These are phyloP conservation scores for Picea sitchensis DNA, from an alignment of 75 land plant species.

Conservation along the genomic window DNA sequence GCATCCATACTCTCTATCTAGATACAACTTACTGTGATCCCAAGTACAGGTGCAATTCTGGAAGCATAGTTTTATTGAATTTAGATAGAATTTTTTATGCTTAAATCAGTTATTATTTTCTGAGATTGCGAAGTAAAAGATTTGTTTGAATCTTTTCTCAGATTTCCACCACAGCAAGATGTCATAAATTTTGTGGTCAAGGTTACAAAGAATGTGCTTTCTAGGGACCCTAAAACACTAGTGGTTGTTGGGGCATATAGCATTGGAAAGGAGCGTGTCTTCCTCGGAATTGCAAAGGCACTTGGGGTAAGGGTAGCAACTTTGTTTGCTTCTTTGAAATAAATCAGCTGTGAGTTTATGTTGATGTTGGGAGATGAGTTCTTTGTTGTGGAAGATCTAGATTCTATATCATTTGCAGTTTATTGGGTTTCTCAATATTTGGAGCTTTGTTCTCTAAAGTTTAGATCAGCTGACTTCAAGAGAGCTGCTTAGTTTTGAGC, in stretches of 20 bases:
- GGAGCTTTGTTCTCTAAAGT: background rate
- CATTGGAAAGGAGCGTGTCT: slow-evolving; percentile 81
- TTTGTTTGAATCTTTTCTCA: slow-evolving; percentile 14
- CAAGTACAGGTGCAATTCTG: slow-evolving; percentile 39
- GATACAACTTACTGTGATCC: slow-evolving; percentile 84
- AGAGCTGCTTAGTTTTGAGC: slow-evolving; percentile 2
- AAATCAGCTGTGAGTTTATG: background rate
- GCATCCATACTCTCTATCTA: slow-evolving; percentile 49
- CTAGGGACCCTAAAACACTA: slow-evolving; percentile 45
- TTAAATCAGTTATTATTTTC: background rate
- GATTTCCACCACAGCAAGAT: slow-evolving; percentile 63
- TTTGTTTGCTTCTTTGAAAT: slow-evolving; percentile 10
- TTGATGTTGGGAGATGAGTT: background rate
- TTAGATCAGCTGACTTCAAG: slow-evolving; percentile 11
- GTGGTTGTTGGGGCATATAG: slow-evolving; percentile 77
- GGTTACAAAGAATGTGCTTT: slow-evolving; percentile 27
- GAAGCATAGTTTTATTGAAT: background rate
- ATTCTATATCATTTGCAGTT: background rate
- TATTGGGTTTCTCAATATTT: background rate
- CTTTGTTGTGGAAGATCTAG: slow-evolving; percentile 5
- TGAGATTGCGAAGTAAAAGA: background rate
- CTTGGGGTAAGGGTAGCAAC: slow-evolving; percentile 26
- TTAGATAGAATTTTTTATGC: background rate
- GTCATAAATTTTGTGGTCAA: slow-evolving; percentile 47
- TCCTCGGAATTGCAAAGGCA: slow-evolving; percentile 61